Evolutionary conservation across 768 basidiomycete genomes (phyloP).

Genomic region (Trametes coccinea): DNA sequence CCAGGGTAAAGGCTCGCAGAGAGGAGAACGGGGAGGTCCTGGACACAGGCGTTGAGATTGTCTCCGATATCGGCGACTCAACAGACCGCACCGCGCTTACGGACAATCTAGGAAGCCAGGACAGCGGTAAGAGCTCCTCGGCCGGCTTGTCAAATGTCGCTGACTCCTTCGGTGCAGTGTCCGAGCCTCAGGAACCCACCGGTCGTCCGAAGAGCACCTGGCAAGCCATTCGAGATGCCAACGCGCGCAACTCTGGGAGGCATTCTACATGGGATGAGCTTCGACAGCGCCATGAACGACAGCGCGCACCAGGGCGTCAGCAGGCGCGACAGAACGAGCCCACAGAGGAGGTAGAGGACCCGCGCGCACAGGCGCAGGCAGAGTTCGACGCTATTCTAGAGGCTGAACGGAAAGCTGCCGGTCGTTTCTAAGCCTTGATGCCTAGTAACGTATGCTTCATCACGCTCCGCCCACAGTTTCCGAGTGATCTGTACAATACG

Average conservation of each 20-base stretch:
- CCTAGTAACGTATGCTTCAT: background rate
- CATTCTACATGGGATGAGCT: constrained; percentile 69
- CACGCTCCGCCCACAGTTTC: background rate
- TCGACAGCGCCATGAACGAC: constrained; percentile 53
- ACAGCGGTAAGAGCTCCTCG: background rate
- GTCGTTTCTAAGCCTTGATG: constrained; percentile 1
- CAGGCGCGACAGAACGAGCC: constrained; percentile 3
- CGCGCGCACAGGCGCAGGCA: constrained; percentile 49
- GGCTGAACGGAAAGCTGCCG: constrained; percentile 47
- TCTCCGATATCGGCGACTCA: constrained; percentile 13
- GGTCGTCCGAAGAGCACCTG: constrained; percentile 43
- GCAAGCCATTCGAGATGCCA: constrained; percentile 66
- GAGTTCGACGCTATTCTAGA: constrained; percentile 61
- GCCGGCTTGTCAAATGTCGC: background rate
- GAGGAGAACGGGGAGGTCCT: constrained; percentile 15
- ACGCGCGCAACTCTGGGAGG: constrained; percentile 40
- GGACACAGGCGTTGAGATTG: constrained; percentile 4
- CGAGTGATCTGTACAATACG: background rate
- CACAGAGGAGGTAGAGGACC: constrained; percentile 24
- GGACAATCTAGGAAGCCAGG: background rate
- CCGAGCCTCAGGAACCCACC: constrained; percentile 9
- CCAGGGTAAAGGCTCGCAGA: constrained; percentile 16
- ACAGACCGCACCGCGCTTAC: constrained; percentile 6
- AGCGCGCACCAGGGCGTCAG: constrained; percentile 28
- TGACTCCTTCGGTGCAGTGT: background rate